phyloP scores from a whole-genome alignment of 164 flowering plant species.

The Sedum album region DNA sequence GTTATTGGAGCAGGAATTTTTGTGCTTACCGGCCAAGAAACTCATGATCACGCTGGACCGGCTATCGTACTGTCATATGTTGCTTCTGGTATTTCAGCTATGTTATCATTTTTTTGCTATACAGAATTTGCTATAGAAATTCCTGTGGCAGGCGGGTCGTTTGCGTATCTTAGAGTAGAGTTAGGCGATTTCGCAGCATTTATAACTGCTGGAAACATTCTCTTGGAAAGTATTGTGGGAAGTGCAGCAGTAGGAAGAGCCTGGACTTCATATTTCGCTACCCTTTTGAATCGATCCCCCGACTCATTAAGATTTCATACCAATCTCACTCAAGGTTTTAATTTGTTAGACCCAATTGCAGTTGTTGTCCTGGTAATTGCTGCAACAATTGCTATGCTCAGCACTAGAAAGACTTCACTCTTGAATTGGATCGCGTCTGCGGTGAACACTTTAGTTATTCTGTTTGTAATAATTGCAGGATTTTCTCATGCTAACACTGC shows the following conservation, averaged over 20 bases:
- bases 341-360: slow-evolving; percentile 32
- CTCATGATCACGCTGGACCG: slow-evolving; percentile 30
- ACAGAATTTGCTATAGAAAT: slow-evolving; percentile 41
- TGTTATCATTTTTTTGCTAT: slow-evolving; percentile 39
- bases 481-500: slow-evolving; percentile 22
- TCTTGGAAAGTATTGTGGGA: slow-evolving; percentile 27
- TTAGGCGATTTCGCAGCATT: slow-evolving; percentile 33
- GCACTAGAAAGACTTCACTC: slow-evolving; percentile 28
- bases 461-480: slow-evolving; percentile 28
- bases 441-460: slow-evolving; percentile 15
- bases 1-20: neutral
- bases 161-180: slow-evolving; percentile 30
- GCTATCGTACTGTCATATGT: slow-evolving; percentile 35
- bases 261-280: slow-evolving; percentile 43
- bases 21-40: slow-evolving; percentile 21
- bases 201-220: slow-evolving; percentile 39
- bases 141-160: slow-evolving; percentile 41
- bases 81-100: slow-evolving; percentile 29
- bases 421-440: slow-evolving; percentile 25
- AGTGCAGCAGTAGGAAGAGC: slow-evolving; percentile 37
- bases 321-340: slow-evolving; percentile 18
- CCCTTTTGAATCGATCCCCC: slow-evolving; percentile 27
- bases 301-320: slow-evolving; percentile 10
- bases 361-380: slow-evolving; percentile 15
- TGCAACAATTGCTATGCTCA: slow-evolving; percentile 15